Percentiles rank a stretch among this genome's conserved stretches.
These are phyloP conservation scores for Fistulinella prunicolor DNA, from an alignment of 768 basidiomycete genomes.

Conservation along the genomic window DNA sequence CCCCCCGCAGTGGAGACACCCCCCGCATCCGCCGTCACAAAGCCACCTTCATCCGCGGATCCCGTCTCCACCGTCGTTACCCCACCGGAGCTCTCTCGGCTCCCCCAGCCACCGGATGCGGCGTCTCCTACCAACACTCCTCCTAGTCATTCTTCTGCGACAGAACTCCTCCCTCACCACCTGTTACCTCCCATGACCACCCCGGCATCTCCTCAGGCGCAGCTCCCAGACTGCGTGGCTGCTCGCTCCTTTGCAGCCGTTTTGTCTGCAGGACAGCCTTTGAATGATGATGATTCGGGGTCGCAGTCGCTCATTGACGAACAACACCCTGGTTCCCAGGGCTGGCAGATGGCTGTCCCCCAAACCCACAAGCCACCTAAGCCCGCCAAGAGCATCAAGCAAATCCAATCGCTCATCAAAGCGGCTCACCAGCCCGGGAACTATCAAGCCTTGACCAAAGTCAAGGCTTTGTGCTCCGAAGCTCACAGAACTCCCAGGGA, in stretches of 20 bases:
- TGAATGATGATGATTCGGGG: constrained; percentile 23
- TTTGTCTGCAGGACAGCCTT: constrained; percentile 28
- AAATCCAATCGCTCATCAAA: constrained; percentile 42
- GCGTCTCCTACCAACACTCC: constrained; percentile 1
- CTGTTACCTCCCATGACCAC: constrained; percentile 26
- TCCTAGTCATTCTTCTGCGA: constrained; percentile 13
- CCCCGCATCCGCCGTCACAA: constrained; percentile 1
- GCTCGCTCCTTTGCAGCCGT: constrained; percentile 35
- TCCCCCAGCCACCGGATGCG: constrained; percentile 1
- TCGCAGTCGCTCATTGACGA: constrained; percentile 26
- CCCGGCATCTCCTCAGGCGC: constrained; percentile 33
- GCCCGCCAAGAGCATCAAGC: constrained; percentile 37
- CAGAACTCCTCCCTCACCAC: constrained; percentile 24
- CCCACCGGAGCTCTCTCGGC: constrained; percentile 9
- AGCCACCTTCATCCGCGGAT: constrained; percentile 6
- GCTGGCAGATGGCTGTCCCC: constrained; percentile 24
- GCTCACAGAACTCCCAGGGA: constrained; percentile 44
- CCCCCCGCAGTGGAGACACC: constrained; percentile 9
- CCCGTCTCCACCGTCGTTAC: neutral
- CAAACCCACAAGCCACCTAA: constrained; percentile 17
- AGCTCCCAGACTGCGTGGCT: constrained; percentile 34
- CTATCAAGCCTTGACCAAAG: constrained; percentile 37
- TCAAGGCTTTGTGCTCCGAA: constrained; percentile 45
- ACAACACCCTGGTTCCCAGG: constrained; percentile 8
- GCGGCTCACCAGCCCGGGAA: constrained; percentile 44